Base-by-base conservation (phyloP, 2,329 filamentous ascomycete species). In the Ophiostoma piceae region DNA sequence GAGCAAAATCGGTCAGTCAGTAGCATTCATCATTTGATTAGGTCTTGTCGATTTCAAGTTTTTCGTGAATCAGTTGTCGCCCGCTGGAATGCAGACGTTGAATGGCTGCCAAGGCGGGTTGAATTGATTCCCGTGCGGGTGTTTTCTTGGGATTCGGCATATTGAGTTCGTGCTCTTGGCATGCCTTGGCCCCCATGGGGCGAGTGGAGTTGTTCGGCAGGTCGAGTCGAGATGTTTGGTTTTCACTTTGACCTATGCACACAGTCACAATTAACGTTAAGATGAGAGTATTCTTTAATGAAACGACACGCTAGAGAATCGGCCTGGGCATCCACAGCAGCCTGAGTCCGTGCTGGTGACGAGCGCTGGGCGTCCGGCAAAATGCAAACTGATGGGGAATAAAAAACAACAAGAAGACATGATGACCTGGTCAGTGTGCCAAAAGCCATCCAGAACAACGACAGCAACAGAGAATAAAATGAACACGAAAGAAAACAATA, bases 131-230 rank as follows among this genome's bases (percentile, higher is more conserved):
- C 51, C 51, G 22, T 12, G n/a, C 22, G 22, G n/a, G 9, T 26
- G 22, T 22, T 57, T 9, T 57, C 8, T 12, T 57, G 2, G 51
- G 51, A 57, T 22, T 26, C 51, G 51, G 51, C 51, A 57, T 26
- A 57, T 57, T 9, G 8, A 57, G 51, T 57, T n/a, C n/a, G 26
- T 16, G 12, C 51, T 57, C 51, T 57, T 57, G 51, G 51, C 51
- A 9, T 57, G 6, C n/a, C 51, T 57, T 57, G 51, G 51, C 51
- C 51, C 47, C 51, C 51, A 57, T 57, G 51, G 51, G 51, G 51
- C 26, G n/a, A 4, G n/a, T 57, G 51, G 51, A 26, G 51, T 26
- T 57, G 51, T 1, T 5, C 4, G n/a, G 26, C 11, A 11, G 7
- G 6, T 47, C 7, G 43, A n/a, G 43, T 47, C 43, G 43, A n/a